These are phyloP conservation scores for Globisporangium echinulatum DNA, from an alignment of 352 stramenopile species.

Conservation along the genomic window DNA sequence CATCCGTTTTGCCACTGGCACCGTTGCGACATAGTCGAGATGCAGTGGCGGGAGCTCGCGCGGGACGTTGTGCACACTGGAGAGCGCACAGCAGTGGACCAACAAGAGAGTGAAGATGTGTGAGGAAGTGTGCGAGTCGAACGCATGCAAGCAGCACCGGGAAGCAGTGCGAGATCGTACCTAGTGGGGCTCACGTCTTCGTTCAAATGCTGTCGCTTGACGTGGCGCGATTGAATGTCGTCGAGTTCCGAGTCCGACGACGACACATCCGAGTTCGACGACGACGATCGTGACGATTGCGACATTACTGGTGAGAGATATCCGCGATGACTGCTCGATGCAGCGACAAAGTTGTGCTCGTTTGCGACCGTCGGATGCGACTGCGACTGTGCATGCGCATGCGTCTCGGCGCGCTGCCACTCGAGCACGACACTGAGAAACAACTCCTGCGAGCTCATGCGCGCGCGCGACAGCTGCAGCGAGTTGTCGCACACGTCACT, in stretches of 20 bases:
- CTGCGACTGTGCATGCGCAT: conserved; percentile 6
- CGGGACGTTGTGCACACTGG: conserved; percentile 45
- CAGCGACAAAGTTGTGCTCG: conserved; percentile 7
- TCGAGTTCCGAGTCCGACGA: conserved; percentile 31
- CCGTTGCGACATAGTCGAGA: conserved; percentile 26
- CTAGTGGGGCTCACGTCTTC: conserved; percentile 60
- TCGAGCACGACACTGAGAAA: conserved; percentile 79
- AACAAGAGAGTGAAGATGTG: neutral
- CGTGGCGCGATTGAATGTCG: conserved; percentile 7
- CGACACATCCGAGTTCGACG: conserved; percentile 11
- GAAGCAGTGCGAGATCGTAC: conserved; percentile 3
- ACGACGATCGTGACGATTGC: neutral
- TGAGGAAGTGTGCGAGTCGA: neutral
- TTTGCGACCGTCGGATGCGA: neutral
- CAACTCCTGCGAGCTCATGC: conserved; percentile 65
- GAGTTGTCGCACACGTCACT: conserved; percentile 9
- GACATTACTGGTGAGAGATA: neutral
- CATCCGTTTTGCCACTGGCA: conserved; percentile 25
- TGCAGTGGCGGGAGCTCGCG: conserved; percentile 31
- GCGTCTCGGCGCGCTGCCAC: conserved; percentile 42
- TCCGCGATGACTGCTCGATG: neutral
- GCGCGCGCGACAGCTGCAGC: conserved; percentile 28
- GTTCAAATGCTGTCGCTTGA: conserved; percentile 11
- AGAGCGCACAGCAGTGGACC: conserved; percentile 25
- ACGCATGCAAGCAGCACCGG: no score